Evolutionary conservation across 208 protist species (phyloP).

Genomic region (Leishmania gerbilli): DNA sequence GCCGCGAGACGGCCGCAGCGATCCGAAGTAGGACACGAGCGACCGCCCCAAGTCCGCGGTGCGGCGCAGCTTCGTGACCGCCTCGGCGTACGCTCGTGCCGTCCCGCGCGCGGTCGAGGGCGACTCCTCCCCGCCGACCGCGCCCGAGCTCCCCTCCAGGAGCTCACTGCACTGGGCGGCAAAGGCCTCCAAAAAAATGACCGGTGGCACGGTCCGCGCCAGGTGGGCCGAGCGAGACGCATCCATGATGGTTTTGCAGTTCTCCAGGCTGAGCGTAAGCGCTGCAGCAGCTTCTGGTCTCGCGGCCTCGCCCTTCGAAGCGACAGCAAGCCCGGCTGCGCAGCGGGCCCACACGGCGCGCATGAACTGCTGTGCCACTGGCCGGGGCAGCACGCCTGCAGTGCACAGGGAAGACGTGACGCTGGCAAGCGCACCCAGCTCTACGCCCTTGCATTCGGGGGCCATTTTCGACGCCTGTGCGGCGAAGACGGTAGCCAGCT

Average conservation of each 20-base stretch:
- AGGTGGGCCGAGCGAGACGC: neutral
- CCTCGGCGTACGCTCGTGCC: constrained; percentile 9
- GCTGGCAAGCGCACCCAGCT: constrained; percentile 40
- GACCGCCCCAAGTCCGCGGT: constrained; percentile 15
- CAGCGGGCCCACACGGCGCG: constrained; percentile 18
- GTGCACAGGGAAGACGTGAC: constrained; percentile 18
- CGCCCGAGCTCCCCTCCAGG: neutral
- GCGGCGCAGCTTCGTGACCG: constrained; percentile 16
- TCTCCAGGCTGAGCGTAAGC: constrained; percentile 14
- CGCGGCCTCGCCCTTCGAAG: neutral
- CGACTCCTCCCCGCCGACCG: neutral
- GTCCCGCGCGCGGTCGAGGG: constrained; percentile 10
- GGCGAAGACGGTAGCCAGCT: constrained; percentile 25
- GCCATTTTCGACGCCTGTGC: constrained; percentile 8
- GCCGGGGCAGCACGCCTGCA: constrained; percentile 3
- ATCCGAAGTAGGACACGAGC: constrained; percentile 15
- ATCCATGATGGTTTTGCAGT: constrained; percentile 34
- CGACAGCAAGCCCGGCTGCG: constrained; percentile 8
- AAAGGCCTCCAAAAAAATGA: constrained; percentile 11
- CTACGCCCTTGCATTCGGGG: constrained; percentile 23
- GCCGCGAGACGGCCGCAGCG: neutral
- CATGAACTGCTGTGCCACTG: constrained; percentile 5
- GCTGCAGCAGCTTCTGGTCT: neutral
- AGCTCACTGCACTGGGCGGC: constrained; percentile 8
- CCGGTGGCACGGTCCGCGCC: neutral